A percentile compares a stretch with the other conserved stretches of the same genome.
Conservation (phyloP, 345 rosid species). For the Brassica juncea region DNA sequence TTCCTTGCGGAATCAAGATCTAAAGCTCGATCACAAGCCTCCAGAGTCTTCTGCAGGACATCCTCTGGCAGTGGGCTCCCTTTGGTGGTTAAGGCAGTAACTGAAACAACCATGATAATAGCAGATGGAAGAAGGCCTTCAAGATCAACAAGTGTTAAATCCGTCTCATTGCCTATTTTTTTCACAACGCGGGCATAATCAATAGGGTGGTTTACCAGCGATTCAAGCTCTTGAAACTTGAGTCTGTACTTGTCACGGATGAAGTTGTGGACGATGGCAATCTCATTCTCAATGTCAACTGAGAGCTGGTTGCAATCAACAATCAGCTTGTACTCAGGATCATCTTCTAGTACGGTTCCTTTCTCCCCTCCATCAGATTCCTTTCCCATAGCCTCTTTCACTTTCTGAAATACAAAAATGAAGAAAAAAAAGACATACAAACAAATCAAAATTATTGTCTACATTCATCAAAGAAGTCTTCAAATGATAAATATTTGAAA, state of each 20-base stretch:
- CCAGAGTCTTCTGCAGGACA: conserved; percentile 71
- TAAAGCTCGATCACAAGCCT: conserved; percentile 91
- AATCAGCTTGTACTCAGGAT: conserved; percentile 90
- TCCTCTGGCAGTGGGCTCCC: conserved; percentile 94
- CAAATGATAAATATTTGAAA: not conserved
- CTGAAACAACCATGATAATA: conserved; percentile 91
- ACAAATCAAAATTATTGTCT: too few relatives aligned
- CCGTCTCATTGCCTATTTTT: conserved; percentile 85
- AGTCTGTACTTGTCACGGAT: conserved; percentile 82
- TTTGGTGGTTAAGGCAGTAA: conserved; percentile 87
- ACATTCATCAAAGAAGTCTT: not conserved
- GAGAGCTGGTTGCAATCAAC: conserved; percentile 88
- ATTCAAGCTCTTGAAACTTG: conserved; percentile 94
- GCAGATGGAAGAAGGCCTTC: conserved; percentile 87
- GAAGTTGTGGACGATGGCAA: conserved; percentile 80
- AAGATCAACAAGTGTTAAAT: conserved; percentile 81
- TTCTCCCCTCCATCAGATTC: conserved; percentile 60
- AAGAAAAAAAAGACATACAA: not conserved
- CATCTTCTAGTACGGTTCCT: conserved; percentile 81
- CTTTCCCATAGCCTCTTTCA: conserved; percentile 71
- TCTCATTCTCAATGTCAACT: conserved; percentile 93
- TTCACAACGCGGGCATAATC: conserved; percentile 94
- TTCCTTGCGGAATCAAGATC: conserved; percentile 76
- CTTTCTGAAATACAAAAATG: conserved; percentile 54
- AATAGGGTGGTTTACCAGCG: conserved; percentile 85